Conservation (phyloP, 2,329 filamentous ascomycete species). For the Lachnellula cervina region DNA sequence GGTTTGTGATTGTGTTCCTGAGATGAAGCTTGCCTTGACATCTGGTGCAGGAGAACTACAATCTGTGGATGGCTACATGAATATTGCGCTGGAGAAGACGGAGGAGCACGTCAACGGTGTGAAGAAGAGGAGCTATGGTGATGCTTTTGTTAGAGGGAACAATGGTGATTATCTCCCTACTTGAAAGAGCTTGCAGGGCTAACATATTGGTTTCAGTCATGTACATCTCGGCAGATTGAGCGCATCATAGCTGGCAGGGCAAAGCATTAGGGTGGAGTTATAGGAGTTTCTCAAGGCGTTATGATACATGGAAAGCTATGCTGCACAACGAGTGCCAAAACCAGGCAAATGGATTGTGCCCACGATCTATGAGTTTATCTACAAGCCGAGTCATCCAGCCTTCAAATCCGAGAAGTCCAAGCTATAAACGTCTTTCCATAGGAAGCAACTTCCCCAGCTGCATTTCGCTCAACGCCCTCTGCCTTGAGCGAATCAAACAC, state of each 20-base stretch:
- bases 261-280: slow-evolving; percentile 10
- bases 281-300: slow-evolving; percentile 7
- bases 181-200: background rate
- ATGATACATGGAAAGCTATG: slow-evolving; percentile 11
- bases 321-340: background rate
- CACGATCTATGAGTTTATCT: slow-evolving; percentile 3
- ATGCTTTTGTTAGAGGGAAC: slow-evolving; percentile 93
- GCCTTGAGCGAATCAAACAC: slow-evolving; percentile 51
- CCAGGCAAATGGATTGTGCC: background rate
- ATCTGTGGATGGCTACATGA: slow-evolving; percentile 99
- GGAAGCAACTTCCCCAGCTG: slow-evolving; percentile 56
- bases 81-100: slow-evolving; percentile 95
- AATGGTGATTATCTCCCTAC: slow-evolving; percentile 60
- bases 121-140: slow-evolving; percentile 78
- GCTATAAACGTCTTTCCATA: slow-evolving; percentile 60
- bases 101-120: slow-evolving; percentile 85
- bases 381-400: background rate
- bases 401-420: slow-evolving; percentile 50
- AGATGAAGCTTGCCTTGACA: slow-evolving; percentile 12
- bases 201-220: slow-evolving; percentile 24
- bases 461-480: slow-evolving; percentile 53
- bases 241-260: background rate
- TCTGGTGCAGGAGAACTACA: slow-evolving; percentile 72
- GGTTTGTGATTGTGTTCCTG: slow-evolving; percentile 48
- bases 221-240: slow-evolving; percentile 33